Percentiles rank a stretch among this genome's conserved stretches.
phyloP scores from a whole-genome alignment of 352 stramenopile genomes.

The Pythium guiyangense region DNA sequence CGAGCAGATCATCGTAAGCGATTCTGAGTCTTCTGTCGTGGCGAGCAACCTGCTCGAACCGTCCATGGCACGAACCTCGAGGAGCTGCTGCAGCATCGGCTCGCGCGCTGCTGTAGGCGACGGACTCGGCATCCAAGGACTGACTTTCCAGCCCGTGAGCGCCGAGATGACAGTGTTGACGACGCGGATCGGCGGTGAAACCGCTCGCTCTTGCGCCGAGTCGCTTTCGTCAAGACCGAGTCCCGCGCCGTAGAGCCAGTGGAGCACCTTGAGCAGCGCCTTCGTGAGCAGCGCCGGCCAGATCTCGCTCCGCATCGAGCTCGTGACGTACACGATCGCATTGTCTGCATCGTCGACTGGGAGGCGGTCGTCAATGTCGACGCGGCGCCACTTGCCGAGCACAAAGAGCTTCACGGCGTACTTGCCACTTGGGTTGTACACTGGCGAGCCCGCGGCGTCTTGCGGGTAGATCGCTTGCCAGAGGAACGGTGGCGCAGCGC shows the following conservation, averaged over 20 bases:
- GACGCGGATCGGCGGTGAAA: conserved; percentile 17
- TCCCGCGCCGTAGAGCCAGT: conserved; percentile 28
- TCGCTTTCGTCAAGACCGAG: not conserved
- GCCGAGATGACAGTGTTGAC: conserved; percentile 27
- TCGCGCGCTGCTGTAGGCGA: conserved; percentile 12
- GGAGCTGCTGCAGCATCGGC: conserved; percentile 31
- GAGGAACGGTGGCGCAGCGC: conserved; percentile 28
- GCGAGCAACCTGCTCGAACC: not conserved
- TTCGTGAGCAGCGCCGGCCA: conserved; percentile 69
- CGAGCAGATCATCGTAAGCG: not conserved
- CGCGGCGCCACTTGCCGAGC: conserved; percentile 59
- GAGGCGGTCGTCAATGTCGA: conserved; percentile 71
- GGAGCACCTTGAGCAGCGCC: conserved; percentile 61
- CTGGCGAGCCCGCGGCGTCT: conserved; percentile 30
- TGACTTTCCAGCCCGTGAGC: conserved; percentile 62
- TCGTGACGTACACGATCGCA: conserved; percentile 44
- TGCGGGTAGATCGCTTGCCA: conserved; percentile 79
- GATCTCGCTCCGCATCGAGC: conserved; percentile 55
- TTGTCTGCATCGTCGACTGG: conserved; percentile 46
- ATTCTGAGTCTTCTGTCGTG: not conserved
- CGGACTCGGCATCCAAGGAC: conserved; percentile 20
- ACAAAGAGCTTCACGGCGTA: conserved; percentile 74
- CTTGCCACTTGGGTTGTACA: conserved; percentile 70
- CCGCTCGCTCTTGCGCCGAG: not conserved
- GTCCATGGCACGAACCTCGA: conserved; percentile 15